Base-by-base conservation (phyloP, 1,139 yeast genomes). In the Scheffersomyces insectosa region DNA sequence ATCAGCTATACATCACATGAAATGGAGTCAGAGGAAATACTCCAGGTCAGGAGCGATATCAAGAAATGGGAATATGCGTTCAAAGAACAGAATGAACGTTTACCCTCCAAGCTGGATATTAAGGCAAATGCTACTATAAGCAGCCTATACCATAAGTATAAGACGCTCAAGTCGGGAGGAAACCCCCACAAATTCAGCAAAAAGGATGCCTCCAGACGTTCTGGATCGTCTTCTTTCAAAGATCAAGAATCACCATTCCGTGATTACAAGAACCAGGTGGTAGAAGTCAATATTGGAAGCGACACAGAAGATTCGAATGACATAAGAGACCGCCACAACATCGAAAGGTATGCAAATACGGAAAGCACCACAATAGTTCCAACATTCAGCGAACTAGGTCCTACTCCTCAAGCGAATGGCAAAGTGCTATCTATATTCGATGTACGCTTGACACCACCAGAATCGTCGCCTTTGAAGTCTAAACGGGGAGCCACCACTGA, bases 351-450 rank as follows among this genome's bases (percentile, higher is more conserved):
- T 7, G 20, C 33, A 10, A 36, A 34, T 20, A 37, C 30, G 14
- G 29, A 37, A 10, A 16, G 25, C n/a, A 11, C 36, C 11, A 25
- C 32, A 15, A 33, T 30, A 11, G 31, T 13, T 16, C 27, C 28
- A 37, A 32, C 23, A 14, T 15, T 14, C 23, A 31, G 34, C 1
- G 84, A 80, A 48, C 58, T 85, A 13, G 91, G 91, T 0, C 93
- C 93, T 0, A 85, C 93, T 0, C 93, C 93, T 0, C 91, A 85
- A 50, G 73, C 85, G 8, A 75, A 82, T 46, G 93, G 93, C 0
- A 74, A 82, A 34, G 87, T 85, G 0, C 56, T 84, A 36, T 83
- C 90, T 9, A 70, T 85, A 10, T 83, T 85, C 54, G 90, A 85
- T 49, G 65, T 77, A 36, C 59, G 62, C 36, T 43, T 73, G 45